Conservation (phyloP, 2,329 filamentous ascomycete species). For the Aspergillus oerlinghausenensis region DNA sequence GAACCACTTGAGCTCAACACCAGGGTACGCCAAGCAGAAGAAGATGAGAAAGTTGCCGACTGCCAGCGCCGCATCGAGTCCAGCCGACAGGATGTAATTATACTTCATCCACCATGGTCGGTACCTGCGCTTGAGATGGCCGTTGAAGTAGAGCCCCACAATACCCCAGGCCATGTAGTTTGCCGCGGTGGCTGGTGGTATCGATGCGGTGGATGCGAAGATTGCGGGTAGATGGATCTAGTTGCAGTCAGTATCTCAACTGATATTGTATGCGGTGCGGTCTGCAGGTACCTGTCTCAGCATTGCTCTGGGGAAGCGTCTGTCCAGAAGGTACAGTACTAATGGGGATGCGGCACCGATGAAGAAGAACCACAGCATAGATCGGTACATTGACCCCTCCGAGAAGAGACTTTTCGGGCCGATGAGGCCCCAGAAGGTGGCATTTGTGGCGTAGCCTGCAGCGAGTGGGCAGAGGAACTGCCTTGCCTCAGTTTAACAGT, state of each 20-base stretch:
- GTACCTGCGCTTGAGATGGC: constrained; percentile 55
- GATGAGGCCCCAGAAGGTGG: constrained; percentile 60
- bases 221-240: constrained; percentile 13
- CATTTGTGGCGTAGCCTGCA: constrained; percentile 1
- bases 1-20: constrained; percentile 3
- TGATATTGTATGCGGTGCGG: background rate
- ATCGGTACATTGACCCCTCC: constrained; percentile 54
- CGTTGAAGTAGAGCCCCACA: constrained; percentile 62
- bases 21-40: constrained; percentile 24
- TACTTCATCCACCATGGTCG: constrained; percentile 68
- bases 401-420: constrained; percentile 64
- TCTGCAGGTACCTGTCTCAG: constrained; percentile 51
- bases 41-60: constrained; percentile 25
- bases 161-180: constrained; percentile 65
- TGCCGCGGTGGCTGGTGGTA: constrained; percentile 64
- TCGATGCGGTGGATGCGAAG: constrained; percentile 12
- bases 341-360: constrained; percentile 59
- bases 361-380: constrained; percentile 65
- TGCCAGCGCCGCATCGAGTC: constrained; percentile 48
- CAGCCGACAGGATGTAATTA: constrained; percentile 67
- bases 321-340: constrained; percentile 52
- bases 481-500: background rate
- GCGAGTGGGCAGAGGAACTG: constrained; percentile 2
- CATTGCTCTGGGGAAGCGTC: constrained; percentile 55
- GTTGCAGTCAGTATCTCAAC: constrained; percentile 1